Conservation (phyloP, 2,329 filamentous ascomycete genomes). For the Colletotrichum chlorophyti region DNA sequence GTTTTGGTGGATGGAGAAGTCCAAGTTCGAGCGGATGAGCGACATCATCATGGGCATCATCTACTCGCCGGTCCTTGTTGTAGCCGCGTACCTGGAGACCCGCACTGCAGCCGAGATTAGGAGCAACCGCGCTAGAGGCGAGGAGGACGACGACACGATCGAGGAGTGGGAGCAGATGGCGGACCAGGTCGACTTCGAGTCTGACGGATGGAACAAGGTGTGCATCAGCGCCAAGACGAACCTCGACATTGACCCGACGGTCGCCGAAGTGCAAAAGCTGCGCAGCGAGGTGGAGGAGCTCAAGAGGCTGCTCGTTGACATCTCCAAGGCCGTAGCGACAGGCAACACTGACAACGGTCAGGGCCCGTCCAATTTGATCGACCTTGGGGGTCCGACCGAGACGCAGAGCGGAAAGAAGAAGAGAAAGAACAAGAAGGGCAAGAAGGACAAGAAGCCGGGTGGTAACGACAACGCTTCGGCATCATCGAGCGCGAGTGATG, state of each 20-base stretch:
- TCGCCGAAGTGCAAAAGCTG: constrained; percentile 71
- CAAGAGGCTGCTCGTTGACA: constrained; percentile 51
- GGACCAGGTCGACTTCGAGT: constrained; percentile 77
- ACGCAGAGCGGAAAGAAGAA: background rate
- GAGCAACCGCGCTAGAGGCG: constrained; percentile 78
- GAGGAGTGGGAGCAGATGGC: constrained; percentile 94
- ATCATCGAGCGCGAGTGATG: constrained; percentile 16
- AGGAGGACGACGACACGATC: constrained; percentile 85
- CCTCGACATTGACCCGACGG: constrained; percentile 78
- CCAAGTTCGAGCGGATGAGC: constrained; percentile 80
- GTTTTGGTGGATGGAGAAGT: constrained; percentile 89
- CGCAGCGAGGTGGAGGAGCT: constrained; percentile 65
- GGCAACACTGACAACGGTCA: constrained; percentile 2
- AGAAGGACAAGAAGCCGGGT: constrained; percentile 8
- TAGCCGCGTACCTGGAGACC: constrained; percentile 78
- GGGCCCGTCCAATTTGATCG: constrained; percentile 12
- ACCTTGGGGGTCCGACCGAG: background rate
- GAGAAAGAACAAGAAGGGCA: constrained; percentile 19
- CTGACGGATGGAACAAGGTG: constrained; percentile 83
- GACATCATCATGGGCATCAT: constrained; percentile 86
- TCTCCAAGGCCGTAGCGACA: constrained; percentile 32
- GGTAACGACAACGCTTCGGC: background rate
- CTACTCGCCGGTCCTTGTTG: constrained; percentile 82
- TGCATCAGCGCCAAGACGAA: constrained; percentile 81
- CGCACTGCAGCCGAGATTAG: constrained; percentile 70